phyloP scores from a whole-genome alignment of 495 filamentous ascomycete genomes.

The Acidiella bohemica region DNA sequence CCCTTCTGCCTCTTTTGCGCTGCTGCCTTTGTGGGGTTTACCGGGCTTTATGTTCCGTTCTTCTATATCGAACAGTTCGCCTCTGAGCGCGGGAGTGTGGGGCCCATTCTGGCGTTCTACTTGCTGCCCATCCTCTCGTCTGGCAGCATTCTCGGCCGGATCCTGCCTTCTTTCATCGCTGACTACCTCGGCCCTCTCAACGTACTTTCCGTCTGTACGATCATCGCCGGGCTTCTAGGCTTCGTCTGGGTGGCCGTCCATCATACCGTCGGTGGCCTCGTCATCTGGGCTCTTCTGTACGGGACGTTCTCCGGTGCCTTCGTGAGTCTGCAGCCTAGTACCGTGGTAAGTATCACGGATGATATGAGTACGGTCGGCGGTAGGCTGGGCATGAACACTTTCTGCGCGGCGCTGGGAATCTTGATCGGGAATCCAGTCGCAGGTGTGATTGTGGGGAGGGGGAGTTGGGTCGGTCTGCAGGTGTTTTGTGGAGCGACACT shows the following conservation, averaged over 20 bases:
- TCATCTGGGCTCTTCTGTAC: constrained; percentile 32
- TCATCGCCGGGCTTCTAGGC: constrained; percentile 23
- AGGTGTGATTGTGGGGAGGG: too few species aligned
- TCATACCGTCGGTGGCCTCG: constrained; percentile 23
- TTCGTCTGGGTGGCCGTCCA: constrained; percentile 29
- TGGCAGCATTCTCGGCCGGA: constrained; percentile 34
- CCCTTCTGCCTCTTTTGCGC: constrained; percentile 27
- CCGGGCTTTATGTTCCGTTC: constrained; percentile 33
- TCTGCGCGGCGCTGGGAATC: not conserved
- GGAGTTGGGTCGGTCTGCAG: too few species aligned
- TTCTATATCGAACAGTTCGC: constrained; percentile 33
- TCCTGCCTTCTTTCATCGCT: constrained; percentile 32
- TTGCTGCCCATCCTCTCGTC: constrained; percentile 37
- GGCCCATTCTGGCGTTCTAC: constrained; percentile 30
- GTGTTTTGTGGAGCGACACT: too few species aligned
- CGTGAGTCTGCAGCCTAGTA: not conserved
- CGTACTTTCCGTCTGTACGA: constrained; percentile 24
- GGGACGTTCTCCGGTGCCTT: constrained; percentile 29
- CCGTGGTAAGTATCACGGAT: not conserved
- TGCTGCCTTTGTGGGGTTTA: constrained; percentile 27
- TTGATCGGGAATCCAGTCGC: not conserved
- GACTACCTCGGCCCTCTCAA: constrained; percentile 29
- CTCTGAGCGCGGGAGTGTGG: constrained; percentile 5
- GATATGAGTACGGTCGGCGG: not conserved
- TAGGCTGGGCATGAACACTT: not conserved